These are phyloP conservation scores for Russula compacta DNA, from an alignment of 768 basidiomycete species.

Conservation along the genomic window DNA sequence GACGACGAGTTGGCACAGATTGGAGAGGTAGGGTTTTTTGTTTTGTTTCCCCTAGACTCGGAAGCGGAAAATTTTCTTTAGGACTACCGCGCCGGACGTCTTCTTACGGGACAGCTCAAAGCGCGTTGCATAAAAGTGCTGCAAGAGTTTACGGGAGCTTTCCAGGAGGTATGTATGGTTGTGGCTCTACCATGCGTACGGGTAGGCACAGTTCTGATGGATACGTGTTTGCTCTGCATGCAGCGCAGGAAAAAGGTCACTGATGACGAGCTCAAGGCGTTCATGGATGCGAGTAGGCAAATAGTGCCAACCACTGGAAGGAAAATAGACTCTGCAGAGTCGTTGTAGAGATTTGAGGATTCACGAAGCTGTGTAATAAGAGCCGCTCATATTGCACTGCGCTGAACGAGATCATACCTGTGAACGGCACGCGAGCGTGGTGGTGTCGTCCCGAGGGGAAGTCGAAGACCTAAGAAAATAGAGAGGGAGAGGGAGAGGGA, in stretches of 20 bases:
- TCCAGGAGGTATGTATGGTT: constrained; percentile 59
- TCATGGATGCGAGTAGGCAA: constrained; percentile 74
- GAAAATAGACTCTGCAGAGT: constrained; percentile 5
- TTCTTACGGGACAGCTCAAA: constrained; percentile 90
- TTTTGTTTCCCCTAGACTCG: neutral
- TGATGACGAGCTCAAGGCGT: constrained; percentile 60
- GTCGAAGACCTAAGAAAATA: too few relatives aligned
- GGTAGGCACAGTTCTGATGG: constrained; percentile 3
- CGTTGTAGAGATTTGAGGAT: neutral
- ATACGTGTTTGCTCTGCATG: neutral
- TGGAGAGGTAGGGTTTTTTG: constrained; percentile 48
- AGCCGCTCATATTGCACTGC: neutral
- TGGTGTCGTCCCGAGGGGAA: too few relatives aligned
- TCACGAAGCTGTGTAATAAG: neutral
- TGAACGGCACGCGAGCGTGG: too few relatives aligned
- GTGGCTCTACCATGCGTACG: neutral
- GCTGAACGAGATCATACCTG: neutral
- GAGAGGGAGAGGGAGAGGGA: too few relatives aligned
- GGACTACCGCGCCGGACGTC: constrained; percentile 85
- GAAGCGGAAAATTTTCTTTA: constrained; percentile 26
- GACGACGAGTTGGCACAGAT: constrained; percentile 77
- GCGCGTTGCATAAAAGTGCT: constrained; percentile 74
- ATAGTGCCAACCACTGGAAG: constrained; percentile 54
- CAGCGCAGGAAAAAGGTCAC: constrained; percentile 77
- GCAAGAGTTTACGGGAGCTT: constrained; percentile 73